Conservation (phyloP, 768 basidiomycete species). For the Panaeolus cyanescens region DNA sequence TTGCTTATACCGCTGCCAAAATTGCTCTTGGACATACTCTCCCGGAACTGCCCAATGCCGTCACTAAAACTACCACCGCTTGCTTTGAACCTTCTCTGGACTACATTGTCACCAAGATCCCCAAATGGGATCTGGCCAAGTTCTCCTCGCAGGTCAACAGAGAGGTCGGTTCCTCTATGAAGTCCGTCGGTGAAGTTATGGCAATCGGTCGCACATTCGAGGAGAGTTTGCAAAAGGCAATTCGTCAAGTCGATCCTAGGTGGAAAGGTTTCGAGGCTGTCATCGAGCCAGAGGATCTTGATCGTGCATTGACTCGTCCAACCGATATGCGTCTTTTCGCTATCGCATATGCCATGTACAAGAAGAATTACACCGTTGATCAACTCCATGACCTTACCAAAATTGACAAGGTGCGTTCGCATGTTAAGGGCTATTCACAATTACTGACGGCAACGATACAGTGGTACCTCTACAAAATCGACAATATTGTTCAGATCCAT, state of each 20-base stretch:
- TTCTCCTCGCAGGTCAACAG: slow-evolving; percentile 94
- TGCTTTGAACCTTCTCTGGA: slow-evolving; percentile 99
- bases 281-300: slow-evolving; percentile 82
- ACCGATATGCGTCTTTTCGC: slow-evolving; percentile 97
- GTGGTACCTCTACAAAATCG: slow-evolving; percentile 99
- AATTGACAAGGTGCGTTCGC: slow-evolving; percentile 81
- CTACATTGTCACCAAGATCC: slow-evolving; percentile 99
- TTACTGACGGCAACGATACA: slow-evolving; percentile 25
- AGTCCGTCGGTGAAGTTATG: slow-evolving; percentile 99
- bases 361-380: slow-evolving; percentile 88
- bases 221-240: slow-evolving; percentile 97
- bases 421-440: not conserved
- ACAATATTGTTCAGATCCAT: slow-evolving; percentile 94
- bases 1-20: slow-evolving; percentile 99
- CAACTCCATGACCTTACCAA: slow-evolving; percentile 91
- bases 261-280: slow-evolving; percentile 99
- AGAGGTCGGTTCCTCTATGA: slow-evolving; percentile 97
- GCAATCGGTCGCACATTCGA: slow-evolving; percentile 99
- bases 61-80: slow-evolving; percentile 98
- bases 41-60: slow-evolving; percentile 97
- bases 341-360: slow-evolving; percentile 97
- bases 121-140: slow-evolving; percentile 99
- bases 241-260: slow-evolving; percentile 95
- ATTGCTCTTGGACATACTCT: slow-evolving; percentile 97
- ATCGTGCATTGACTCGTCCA: slow-evolving; percentile 75